Evolutionary conservation across 2,329 filamentous ascomycete genomes (phyloP), one percentile per base, ranked within the genome.

Genomic region (Penicillium frequentans): DNA sequence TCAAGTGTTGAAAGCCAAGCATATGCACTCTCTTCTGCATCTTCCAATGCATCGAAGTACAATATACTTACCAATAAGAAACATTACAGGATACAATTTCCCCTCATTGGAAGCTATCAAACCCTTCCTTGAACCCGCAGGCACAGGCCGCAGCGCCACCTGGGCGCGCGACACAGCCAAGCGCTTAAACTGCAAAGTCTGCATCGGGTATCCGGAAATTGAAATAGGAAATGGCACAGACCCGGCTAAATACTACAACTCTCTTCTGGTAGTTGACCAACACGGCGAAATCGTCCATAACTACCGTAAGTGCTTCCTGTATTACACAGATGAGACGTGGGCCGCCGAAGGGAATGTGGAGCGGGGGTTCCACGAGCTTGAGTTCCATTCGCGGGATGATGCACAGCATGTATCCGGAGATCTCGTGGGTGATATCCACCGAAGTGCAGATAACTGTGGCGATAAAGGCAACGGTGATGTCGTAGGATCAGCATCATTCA

Each of bases 271-370:
- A 24, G 79, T 87, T 26, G 77, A 78, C n/a, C 79, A 83, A 3
- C 62, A 68, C 0, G 86, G 85, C 3, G 65, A 77, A n/a, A 73
- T 86, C 3, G 63, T 87, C 13, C 73, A 77, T 45, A 85, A 86
- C 66, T 87, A 88, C 71, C 82, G 85, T 60, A 88, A 88, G 69
- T 79, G 79, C 11, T 87, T 87, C 64, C 79, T 88, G 58, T 88
- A 87, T 75, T 87, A 86, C 71, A 87, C 85, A 8, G 86, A 88
- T 64, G 85, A 87, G 65, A 84, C 82, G 1, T 88, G 86, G 86
- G 84, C 85, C 2, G 66, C 75, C 16, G 83, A 86, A 73, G 82
- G 82, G 3, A 61, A 66, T 46, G 66, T 68, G n/a, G 67, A 69
- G 51, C 65, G 66, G 50, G 68, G 73, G 21, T 75, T 69, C 39